Base-by-base conservation (phyloP, 495 filamentous ascomycete genomes). In the Xylaria sp. region DNA sequence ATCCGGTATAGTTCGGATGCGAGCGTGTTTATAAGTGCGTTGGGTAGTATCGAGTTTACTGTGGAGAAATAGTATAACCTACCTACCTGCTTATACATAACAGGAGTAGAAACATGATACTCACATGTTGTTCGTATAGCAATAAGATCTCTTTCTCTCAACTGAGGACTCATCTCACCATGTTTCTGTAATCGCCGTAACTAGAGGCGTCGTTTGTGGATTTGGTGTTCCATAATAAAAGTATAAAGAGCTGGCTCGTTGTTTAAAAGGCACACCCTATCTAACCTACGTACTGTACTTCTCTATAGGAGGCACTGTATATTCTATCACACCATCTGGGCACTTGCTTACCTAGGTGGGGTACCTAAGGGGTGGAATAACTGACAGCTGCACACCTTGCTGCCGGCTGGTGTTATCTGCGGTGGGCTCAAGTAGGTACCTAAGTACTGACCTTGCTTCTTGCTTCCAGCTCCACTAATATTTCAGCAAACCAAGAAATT, bases 391-490 rank as follows among this genome's bases (percentile, higher is more conserved):
- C 37, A 6, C 14, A 14, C 37, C 2, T 46, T 44, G 21, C 21
- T 48, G 57, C 57, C 57, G 29, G 24, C 40, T 31, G 44, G 19
- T 50, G 24, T 31, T 52, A 21, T 67, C 21, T 26, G 3, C 26
- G 14, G 24, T 55, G 50, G 48, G n/a, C 35, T 37, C 35, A 37
- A 8, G 35, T 37, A 37, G 35, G 35, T 37, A 62, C 37, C 19
- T 26, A 26, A 11, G 44, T 15, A 61, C 40, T n/a, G n/a, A 21
- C 9, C 50, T 3, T 14, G 40, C 37, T 37, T 35, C 11, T 21
- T 26, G 11, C 17, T 35, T 26, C 29, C 29, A 26, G 33, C 68
- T 46, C 68, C 68, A 70, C 68, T 62, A 37, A 65, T 65, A 65
- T 65, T 70, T 65, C 24, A 17, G 43, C 15, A 37, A 29, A 35